Percentiles rank a stretch among this genome's conserved stretches.
phyloP scores from a whole-genome alignment of 2,329 filamentous ascomycete species.

The Huntiella decipiens region DNA sequence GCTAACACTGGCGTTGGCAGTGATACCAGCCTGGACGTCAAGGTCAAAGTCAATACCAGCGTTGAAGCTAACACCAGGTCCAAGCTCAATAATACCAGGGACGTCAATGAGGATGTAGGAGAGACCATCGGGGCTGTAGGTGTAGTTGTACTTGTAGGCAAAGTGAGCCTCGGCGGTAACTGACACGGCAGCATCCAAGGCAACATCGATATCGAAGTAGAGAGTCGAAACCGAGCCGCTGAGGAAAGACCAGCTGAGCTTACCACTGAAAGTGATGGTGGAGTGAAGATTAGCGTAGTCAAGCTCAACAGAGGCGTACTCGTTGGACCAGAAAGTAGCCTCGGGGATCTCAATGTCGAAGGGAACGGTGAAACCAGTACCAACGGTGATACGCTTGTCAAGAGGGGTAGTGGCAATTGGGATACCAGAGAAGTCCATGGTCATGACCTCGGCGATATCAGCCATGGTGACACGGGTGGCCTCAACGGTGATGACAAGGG shows the following conservation, averaged over 20 bases:
- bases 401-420: constrained; percentile 14
- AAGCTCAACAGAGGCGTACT: constrained; percentile 19
- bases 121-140: constrained; percentile 19
- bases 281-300: constrained; percentile 19
- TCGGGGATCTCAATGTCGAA: neutral
- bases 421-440: constrained; percentile 16
- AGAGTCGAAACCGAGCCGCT: constrained; percentile 13
- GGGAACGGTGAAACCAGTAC: constrained; percentile 1
- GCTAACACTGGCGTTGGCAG: constrained; percentile 17
- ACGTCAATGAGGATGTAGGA: constrained; percentile 21
- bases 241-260: constrained; percentile 15
- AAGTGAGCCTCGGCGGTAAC: constrained; percentile 19
- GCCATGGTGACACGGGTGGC: constrained; percentile 18
- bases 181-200: constrained; percentile 19
- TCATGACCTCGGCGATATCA: constrained; percentile 14
- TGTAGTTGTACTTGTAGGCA: constrained; percentile 18
- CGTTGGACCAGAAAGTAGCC: constrained; percentile 16
- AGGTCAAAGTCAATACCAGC: constrained; percentile 16
- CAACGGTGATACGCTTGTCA: neutral
- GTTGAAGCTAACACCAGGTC: constrained; percentile 19
- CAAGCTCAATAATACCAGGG: constrained; percentile 22
- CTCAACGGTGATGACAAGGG: constrained; percentile 16
- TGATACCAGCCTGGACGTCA: constrained; percentile 17
- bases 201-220: constrained; percentile 24
- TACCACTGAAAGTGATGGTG: constrained; percentile 22